Conservation (phyloP, 129 eudicot species). For the Chrysanthemum seticuspe region DNA sequence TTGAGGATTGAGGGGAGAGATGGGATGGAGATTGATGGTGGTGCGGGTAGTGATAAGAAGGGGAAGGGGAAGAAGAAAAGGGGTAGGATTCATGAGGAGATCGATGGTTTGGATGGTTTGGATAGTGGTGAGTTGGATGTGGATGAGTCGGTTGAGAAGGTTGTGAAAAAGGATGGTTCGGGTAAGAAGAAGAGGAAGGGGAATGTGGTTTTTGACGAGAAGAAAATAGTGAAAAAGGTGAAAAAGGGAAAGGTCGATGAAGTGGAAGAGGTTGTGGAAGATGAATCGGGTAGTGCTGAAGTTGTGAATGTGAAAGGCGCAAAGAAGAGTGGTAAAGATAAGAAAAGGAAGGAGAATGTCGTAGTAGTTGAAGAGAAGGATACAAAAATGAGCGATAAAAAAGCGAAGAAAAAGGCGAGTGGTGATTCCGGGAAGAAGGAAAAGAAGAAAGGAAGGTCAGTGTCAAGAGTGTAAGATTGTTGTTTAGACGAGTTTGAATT, state of each 20-base stretch:
- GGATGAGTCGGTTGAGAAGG: conserved; percentile 13
- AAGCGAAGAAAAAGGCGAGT: conserved; percentile 24
- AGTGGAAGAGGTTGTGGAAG: conserved; percentile 6
- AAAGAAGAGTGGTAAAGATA: conserved; percentile 10
- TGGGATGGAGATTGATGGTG: conserved; percentile 12
- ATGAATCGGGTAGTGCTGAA: conserved; percentile 22
- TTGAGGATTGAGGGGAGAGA: conserved; percentile 50
- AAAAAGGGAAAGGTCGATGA: conserved; percentile 26
- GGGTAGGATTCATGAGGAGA: conserved; percentile 25
- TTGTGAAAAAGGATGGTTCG: conserved; percentile 5
- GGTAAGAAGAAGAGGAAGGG: conserved; percentile 35
- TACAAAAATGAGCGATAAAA: conserved; percentile 18
- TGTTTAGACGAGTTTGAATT: conserved; percentile 4
- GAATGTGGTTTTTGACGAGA: conserved; percentile 4
- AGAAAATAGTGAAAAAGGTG: conserved; percentile 2
- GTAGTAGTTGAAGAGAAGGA: neutral
- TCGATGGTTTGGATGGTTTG: conserved; percentile 2
- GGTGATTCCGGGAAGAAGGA: conserved; percentile 33
- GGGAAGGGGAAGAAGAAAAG: conserved; percentile 21
- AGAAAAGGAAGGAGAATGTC: conserved; percentile 32
- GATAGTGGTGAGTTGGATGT: conserved; percentile 18
- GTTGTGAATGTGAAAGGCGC: conserved; percentile 18
- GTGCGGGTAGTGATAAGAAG: neutral
- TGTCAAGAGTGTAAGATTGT: conserved; percentile 15
- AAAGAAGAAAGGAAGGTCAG: conserved; percentile 42